Conservation (phyloP, 2,329 filamentous ascomycete genomes). For the Phaeosphaeriaceae sp. region DNA sequence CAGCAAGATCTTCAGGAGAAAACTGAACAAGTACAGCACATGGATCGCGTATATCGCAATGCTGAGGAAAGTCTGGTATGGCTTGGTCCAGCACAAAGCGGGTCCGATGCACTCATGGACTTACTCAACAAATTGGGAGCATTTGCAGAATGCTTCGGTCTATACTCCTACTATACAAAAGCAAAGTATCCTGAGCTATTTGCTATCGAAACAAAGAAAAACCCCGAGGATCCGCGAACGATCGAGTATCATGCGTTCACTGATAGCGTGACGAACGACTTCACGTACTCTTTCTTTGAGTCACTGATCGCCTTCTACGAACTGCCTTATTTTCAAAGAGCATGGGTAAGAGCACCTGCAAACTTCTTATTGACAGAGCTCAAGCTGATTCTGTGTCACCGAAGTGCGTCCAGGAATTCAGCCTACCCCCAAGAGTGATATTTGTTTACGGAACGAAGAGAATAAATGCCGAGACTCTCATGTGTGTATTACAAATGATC, state of each 20-base stretch:
- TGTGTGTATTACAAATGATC: slow-evolving; percentile 3
- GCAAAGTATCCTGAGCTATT: not conserved
- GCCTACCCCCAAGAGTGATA: not conserved
- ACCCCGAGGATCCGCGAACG: not conserved
- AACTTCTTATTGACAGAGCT: no score
- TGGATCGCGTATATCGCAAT: slow-evolving; percentile 1
- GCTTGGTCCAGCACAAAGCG: not conserved
- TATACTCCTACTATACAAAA: slow-evolving; percentile 1
- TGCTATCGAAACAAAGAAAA: not conserved
- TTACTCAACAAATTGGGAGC: slow-evolving; percentile 1
- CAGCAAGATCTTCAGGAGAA: not conserved
- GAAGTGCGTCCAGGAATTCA: not conserved
- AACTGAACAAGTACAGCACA: not conserved
- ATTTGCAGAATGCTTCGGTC: not conserved
- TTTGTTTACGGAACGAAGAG: not conserved
- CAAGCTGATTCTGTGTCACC: not conserved
- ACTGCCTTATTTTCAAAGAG: not conserved
- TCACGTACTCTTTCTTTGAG: not conserved
- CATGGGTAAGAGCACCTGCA: not conserved
- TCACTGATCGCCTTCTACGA: not conserved
- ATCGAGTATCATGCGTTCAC: slow-evolving; percentile 1
- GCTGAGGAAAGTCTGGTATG: not conserved
- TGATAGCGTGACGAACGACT: not conserved
- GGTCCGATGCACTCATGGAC: not conserved
- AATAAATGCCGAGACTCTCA: slow-evolving; percentile 1